Percentiles rank a stretch among this genome's conserved stretches.
Conservation (phyloP, 2,329 filamentous ascomycete genomes). For the Fusarium lateritium region DNA sequence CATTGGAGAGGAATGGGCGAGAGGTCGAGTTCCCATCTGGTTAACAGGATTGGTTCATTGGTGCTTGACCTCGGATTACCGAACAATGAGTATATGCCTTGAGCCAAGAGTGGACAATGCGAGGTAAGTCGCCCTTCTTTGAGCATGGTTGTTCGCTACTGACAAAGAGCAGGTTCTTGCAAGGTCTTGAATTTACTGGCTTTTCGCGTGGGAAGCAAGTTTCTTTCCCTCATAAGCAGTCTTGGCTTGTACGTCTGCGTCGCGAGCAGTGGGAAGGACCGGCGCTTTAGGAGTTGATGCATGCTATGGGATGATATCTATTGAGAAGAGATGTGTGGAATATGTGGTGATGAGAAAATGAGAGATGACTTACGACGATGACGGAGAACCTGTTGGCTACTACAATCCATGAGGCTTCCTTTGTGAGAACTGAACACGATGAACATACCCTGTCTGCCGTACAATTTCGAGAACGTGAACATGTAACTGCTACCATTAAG, state of each 20-base stretch:
- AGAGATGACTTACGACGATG: conserved; percentile 36
- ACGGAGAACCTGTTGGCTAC: background rate
- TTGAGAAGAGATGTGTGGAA: background rate
- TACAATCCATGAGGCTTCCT: background rate
- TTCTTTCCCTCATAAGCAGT: conserved; percentile 91
- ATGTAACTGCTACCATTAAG: background rate
- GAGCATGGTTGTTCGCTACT: background rate
- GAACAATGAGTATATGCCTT: conserved; percentile 86
- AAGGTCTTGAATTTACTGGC: conserved; percentile 80
- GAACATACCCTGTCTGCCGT: background rate
- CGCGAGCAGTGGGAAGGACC: conserved; percentile 86
- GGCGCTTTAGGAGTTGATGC: conserved; percentile 58
- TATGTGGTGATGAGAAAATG: conserved; percentile 24
- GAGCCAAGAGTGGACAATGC: conserved; percentile 94
- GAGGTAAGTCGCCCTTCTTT: conserved; percentile 73
- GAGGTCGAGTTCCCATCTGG: conserved; percentile 87
- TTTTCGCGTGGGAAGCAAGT: conserved; percentile 92
- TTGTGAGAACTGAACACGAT: background rate
- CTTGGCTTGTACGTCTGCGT: conserved; percentile 84
- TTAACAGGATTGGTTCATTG: conserved; percentile 89
- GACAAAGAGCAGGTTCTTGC: conserved; percentile 53
- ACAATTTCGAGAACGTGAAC: background rate
- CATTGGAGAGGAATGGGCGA: conserved; percentile 92
- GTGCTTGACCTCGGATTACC: conserved; percentile 81
- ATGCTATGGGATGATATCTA: background rate